Evolutionary conservation across 805 yeast species (phyloP), one percentile per base, ranked within the genome.

Genomic region (Candida andamanensis): DNA sequence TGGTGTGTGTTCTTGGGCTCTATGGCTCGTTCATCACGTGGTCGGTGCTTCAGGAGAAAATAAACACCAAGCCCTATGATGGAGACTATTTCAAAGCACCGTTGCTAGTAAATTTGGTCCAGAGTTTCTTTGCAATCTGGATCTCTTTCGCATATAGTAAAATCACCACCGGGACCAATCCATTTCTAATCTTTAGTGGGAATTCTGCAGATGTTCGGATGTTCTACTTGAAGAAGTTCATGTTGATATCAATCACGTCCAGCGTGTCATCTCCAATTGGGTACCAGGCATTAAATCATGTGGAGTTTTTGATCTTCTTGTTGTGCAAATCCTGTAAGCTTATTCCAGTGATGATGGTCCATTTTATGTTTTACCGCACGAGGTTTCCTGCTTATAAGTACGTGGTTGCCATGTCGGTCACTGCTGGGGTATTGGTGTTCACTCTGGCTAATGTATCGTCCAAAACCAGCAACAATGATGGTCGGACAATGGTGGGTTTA

Each of bases 251-350:
- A 1, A 38, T 78, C 3, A 76, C 95, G 6, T 90, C 89, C 46
- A 77, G 94, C 15, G 47, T 89, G 16, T 77, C 95, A 1, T 73
- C 89, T 2, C 96, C 96, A 4, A 58, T 92, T 27, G 92, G 95
- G 1, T 78, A 85, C 39, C 72, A 78, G 25, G 76, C 95, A 13
- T 60, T 90, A 38, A 68, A 73, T 30, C 85, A 90, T 53, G 90
- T 92, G 19, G 95, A 85, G 50, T 92, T 84, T 51, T 62, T 92
- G 49, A 82, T 94, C 0, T 81, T 76, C 46, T 71, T 90, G 41
- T 69, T 92, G 39, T 95, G 96, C 13, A 92, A 92, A 52, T 81
- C 95, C 33, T 90, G 97, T 54, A 92, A 92, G 49, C 69, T 92
- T 55, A 76, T 92, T 15, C 99, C 99, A 0, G 95, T 90, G n/a